A percentile compares a stretch with the other conserved stretches of the same genome.
Conservation (phyloP, 257 asterid genomes). For the Dorcoceras hygrometricum region DNA sequence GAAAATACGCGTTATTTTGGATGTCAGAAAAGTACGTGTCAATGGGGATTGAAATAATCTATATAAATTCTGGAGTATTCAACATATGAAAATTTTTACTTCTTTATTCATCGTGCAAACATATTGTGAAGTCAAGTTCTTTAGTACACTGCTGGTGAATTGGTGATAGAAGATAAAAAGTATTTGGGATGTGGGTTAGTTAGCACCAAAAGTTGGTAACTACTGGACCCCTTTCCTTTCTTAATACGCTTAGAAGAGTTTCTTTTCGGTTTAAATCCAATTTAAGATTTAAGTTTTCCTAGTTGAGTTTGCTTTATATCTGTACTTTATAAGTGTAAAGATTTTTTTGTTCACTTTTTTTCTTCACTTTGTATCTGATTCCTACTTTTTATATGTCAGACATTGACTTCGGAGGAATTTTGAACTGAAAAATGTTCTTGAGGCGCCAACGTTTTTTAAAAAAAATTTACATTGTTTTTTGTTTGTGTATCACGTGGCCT, state of each 20-base stretch:
- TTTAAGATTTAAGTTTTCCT: constrained; percentile 27
- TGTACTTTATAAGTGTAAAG: constrained; percentile 22
- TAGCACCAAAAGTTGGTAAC: not conserved
- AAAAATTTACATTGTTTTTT: constrained; percentile 19
- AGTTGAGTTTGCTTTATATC: constrained; percentile 22
- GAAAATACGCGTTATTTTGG: not conserved
- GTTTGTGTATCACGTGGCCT: constrained; percentile 11
- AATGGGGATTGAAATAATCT: no score
- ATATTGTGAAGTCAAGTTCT: not conserved
- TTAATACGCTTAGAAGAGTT: no score
- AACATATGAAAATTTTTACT: no score
- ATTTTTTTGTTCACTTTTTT: constrained; percentile 27
- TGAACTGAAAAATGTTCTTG: constrained; percentile 27
- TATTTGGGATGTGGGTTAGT: not conserved
- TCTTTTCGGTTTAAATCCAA: not conserved
- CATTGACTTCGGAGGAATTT: constrained; percentile 17
- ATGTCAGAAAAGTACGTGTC: not conserved
- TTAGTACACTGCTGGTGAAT: not conserved
- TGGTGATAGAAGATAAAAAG: not conserved
- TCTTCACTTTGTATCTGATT: constrained; percentile 32
- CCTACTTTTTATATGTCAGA: constrained; percentile 33
- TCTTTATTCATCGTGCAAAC: not conserved
- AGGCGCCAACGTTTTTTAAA: constrained; percentile 38
- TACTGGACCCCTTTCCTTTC: not conserved
- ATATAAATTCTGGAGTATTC: no score